A percentile compares a stretch with the other conserved stretches of the same genome.
Conservation (phyloP, 2,329 filamentous ascomycete species). For the Cucurbitaria berberidis region DNA sequence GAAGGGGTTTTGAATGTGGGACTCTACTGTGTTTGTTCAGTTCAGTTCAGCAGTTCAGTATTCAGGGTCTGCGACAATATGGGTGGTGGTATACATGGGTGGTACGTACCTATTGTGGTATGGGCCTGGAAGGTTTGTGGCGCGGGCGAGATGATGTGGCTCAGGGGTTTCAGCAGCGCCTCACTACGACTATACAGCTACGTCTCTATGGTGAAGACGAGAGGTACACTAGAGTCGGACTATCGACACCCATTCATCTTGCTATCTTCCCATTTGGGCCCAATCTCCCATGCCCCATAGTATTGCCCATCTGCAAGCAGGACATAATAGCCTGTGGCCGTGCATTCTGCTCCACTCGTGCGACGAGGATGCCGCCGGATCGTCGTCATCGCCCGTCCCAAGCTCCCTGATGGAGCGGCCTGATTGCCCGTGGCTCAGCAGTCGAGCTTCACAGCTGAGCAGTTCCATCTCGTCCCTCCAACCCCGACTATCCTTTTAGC, state of each 20-base stretch:
- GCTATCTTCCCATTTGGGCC: no score
- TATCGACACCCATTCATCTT: no score
- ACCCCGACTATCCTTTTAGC: not conserved
- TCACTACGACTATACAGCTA: no score
- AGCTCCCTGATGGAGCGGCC: not conserved
- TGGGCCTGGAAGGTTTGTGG: constrained; percentile 10
- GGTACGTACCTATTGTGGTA: no score
- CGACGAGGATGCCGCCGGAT: not conserved
- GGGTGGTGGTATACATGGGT: not conserved
- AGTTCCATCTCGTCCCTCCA: not conserved
- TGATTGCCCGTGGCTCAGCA: no score
- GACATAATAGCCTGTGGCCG: constrained; percentile 1
- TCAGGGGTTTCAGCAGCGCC: constrained; percentile 1
- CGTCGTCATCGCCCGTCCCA: constrained; percentile 3
- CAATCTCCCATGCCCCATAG: not conserved
- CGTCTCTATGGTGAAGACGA: not conserved
- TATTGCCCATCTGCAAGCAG: not conserved
- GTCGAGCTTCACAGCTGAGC: no score
- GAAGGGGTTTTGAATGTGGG: constrained; percentile 25
- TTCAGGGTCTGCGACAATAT: not conserved
- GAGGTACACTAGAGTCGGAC: no score
- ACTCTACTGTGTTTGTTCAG: no score
- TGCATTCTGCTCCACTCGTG: not conserved
- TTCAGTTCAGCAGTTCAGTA: no score
- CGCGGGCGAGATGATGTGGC: constrained; percentile 3